A percentile compares a stretch with the other conserved stretches of the same genome.
These are phyloP conservation scores for Scleroderma citrinum DNA, from an alignment of 768 basidiomycete genomes.

Conservation along the genomic window DNA sequence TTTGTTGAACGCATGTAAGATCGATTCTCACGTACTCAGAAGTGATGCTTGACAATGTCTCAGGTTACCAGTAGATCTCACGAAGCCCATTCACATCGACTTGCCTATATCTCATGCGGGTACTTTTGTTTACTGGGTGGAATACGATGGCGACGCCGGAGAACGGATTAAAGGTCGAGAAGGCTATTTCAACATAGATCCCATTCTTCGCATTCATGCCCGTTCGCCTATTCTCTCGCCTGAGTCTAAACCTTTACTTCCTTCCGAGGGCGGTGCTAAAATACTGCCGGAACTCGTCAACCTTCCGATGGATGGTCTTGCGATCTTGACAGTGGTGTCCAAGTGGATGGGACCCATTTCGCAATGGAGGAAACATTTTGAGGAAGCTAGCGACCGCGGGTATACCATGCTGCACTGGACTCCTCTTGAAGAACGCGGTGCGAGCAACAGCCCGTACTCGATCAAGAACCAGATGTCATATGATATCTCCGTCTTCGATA, in stretches of 20 bases:
- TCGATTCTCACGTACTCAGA: not conserved
- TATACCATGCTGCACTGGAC: conserved; percentile 99
- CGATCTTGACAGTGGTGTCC: conserved; percentile 85
- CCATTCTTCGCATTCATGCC: conserved; percentile 68
- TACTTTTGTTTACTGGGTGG: conserved; percentile 92
- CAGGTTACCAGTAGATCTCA: conserved; percentile 82
- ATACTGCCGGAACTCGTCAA: conserved; percentile 50
- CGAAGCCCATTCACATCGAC: conserved; percentile 89
- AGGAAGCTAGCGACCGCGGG: conserved; percentile 80
- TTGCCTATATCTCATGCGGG: conserved; percentile 95
- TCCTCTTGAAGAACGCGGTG: conserved; percentile 87
- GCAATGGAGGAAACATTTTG: conserved; percentile 75
- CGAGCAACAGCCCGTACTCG: conserved; percentile 89
- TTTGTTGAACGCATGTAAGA: conserved; percentile 74
- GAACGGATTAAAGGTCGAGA: conserved; percentile 74
- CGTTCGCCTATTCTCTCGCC: conserved; percentile 68
- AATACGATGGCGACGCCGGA: conserved; percentile 68
- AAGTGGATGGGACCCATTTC: conserved; percentile 95
- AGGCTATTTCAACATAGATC: conserved; percentile 97
- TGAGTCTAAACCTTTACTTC: conserved; percentile 45
- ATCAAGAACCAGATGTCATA: conserved; percentile 84
- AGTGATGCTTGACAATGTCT: conserved; percentile 13
- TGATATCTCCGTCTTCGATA: conserved; percentile 66
- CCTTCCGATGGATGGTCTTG: conserved; percentile 82
- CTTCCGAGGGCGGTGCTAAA: conserved; percentile 45